These are phyloP conservation scores for Plasmodium coatneyi DNA, from an alignment of 169 alveolate genomes.

Conservation along the genomic window DNA sequence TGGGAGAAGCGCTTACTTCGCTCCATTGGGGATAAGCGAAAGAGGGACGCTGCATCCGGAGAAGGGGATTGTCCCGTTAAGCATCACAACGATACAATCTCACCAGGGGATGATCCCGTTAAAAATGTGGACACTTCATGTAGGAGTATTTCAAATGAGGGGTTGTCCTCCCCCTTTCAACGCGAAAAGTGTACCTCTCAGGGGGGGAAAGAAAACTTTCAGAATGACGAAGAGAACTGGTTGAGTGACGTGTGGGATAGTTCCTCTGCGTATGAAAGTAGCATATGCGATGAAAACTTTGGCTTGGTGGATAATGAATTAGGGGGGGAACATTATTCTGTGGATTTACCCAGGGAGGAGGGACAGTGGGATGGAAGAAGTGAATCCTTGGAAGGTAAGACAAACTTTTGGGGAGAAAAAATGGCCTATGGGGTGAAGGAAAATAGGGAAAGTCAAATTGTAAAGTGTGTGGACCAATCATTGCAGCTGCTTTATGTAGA, in stretches of 20 bases:
- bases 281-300: neutral
- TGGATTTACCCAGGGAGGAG: neutral
- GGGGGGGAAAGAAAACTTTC: neutral
- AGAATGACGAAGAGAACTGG: neutral
- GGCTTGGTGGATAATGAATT: neutral
- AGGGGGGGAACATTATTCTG: neutral
- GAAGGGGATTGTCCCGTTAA: neutral
- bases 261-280: neutral
- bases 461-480: neutral
- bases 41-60: neutral
- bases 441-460: neutral
- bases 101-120: neutral
- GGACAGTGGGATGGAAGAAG: neutral
- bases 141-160: neutral
- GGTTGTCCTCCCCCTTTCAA: neutral
- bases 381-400: neutral
- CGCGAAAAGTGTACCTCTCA: neutral
- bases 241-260: neutral
- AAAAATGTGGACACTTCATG: neutral
- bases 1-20: neutral
- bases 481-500: conserved; percentile 19
- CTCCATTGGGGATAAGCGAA: neutral
- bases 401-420: neutral
- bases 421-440: neutral
- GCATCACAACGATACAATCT: neutral